A percentile compares a stretch with the other conserved stretches of the same genome.
Conservation (phyloP, 2,329 filamentous ascomycete genomes). For the Trichoderma sp. region DNA sequence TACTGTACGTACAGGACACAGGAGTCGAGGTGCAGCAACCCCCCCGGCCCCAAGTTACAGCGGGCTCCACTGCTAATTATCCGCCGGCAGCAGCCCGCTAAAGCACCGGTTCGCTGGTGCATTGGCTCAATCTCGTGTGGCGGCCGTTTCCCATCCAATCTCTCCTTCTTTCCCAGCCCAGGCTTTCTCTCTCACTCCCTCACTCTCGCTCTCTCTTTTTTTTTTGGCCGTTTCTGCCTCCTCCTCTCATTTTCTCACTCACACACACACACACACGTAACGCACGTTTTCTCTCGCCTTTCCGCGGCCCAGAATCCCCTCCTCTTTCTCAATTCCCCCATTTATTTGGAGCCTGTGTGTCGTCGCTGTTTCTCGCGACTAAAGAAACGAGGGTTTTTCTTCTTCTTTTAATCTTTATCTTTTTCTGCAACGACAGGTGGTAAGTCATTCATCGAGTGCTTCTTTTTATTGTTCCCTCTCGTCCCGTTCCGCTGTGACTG, state of each 20-base stretch:
- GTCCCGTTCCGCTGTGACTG: background rate
- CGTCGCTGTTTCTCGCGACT: slow-evolving; percentile 23
- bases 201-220: slow-evolving; percentile 8
- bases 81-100: slow-evolving; percentile 21
- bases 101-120: background rate
- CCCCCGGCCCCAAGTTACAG: slow-evolving; percentile 15
- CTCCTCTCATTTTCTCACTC: slow-evolving; percentile 10
- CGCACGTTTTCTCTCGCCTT: slow-evolving; percentile 20
- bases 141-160: slow-evolving; percentile 19
- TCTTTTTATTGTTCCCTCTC: background rate
- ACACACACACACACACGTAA: slow-evolving; percentile 19
- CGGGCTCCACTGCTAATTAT: slow-evolving; percentile 24
- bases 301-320: slow-evolving; percentile 16
- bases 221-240: background rate
- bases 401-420: background rate
- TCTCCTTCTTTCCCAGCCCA: slow-evolving; percentile 6
- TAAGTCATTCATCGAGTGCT: slow-evolving; percentile 4
- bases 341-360: slow-evolving; percentile 24
- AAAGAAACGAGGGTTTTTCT: background rate
- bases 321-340: slow-evolving; percentile 12
- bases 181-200: slow-evolving; percentile 23
- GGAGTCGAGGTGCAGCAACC: background rate
- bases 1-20: slow-evolving; percentile 8
- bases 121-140: slow-evolving; percentile 9
- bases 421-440: slow-evolving; percentile 18